Conservation (phyloP, 139 green algal species). For the Haematococcus lacustris region DNA sequence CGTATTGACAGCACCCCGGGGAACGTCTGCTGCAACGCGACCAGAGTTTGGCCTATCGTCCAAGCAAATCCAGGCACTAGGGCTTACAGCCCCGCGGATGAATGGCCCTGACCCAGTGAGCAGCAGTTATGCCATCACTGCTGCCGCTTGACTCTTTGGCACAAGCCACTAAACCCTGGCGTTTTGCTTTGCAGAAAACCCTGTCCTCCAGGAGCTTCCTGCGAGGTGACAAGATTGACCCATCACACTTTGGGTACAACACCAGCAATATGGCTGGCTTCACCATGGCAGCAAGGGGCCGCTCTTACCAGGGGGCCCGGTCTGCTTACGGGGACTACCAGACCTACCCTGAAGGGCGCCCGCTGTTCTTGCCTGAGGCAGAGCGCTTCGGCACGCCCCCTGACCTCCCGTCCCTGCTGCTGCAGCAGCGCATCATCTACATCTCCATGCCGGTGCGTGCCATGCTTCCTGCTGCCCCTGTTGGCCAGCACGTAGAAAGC, state of each 20-base stretch:
- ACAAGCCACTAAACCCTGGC: too few relatives aligned
- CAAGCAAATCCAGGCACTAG: too few relatives aligned
- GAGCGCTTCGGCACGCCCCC: conserved; percentile 55
- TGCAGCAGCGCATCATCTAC: conserved; percentile 79
- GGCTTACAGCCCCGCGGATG: too few relatives aligned
- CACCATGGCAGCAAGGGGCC: conserved; percentile 7
- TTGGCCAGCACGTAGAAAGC: background rate
- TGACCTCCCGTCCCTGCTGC: conserved; percentile 76
- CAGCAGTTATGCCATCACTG: too few relatives aligned
- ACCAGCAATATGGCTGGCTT: conserved; percentile 22
- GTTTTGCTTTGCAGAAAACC: conserved; percentile 42
- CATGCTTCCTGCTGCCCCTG: background rate
- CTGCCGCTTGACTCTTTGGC: too few relatives aligned
- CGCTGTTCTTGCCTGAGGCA: conserved; percentile 50
- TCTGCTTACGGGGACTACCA: conserved; percentile 48
- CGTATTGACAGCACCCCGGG: too few relatives aligned
- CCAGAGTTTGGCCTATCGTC: too few relatives aligned
- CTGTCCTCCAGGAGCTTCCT: conserved; percentile 38
- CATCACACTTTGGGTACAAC: conserved; percentile 32
- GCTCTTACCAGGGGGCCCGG: conserved; percentile 18
- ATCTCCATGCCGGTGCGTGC: conserved; percentile 71
- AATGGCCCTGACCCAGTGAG: too few relatives aligned
- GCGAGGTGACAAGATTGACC: conserved; percentile 39
- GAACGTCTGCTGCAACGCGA: too few relatives aligned
- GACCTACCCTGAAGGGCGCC: conserved; percentile 43